Evolutionary conservation across 257 asterid species (phyloP).

Genomic region (Nicotiana paniculata): DNA sequence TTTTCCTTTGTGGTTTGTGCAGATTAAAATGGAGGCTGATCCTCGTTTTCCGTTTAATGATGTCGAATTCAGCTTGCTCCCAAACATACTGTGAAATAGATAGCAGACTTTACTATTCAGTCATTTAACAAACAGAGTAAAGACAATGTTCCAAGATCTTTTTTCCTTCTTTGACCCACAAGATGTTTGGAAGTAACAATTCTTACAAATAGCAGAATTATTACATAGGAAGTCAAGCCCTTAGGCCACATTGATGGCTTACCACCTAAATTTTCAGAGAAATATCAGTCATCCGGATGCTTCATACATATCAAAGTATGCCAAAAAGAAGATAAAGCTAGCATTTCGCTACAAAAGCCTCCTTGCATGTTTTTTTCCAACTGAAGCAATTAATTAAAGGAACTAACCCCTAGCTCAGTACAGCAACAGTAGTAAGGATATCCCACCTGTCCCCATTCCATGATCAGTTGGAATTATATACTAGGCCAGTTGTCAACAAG

Average conservation of each 20-base stretch:
- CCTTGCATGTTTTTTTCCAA: background rate
- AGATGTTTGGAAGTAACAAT: background rate
- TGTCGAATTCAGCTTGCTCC: slow-evolving; percentile 96
- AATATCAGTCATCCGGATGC: background rate
- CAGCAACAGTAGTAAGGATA: background rate
- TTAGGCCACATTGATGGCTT: background rate
- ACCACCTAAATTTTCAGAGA: background rate
- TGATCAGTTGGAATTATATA: background rate
- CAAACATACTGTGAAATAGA: slow-evolving; percentile 56
- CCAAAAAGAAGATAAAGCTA: background rate
- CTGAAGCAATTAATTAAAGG: background rate
- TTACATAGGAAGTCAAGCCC: background rate
- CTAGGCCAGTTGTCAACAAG: background rate
- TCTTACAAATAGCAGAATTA: background rate
- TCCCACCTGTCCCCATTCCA: background rate
- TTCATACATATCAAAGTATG: background rate
- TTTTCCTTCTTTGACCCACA: background rate
- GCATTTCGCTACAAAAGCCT: background rate
- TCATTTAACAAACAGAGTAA: background rate
- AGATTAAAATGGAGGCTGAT: slow-evolving; percentile 94
- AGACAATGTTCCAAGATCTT: background rate
- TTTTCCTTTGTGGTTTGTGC: slow-evolving; percentile 59
- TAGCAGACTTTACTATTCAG: background rate
- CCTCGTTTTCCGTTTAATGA: slow-evolving; percentile 83
- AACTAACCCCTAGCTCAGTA: background rate